Percentiles rank a stretch among this genome's conserved stretches.
phyloP scores from a whole-genome alignment of 495 filamentous ascomycete genomes.

The Paragyromitra xinjiangensis region DNA sequence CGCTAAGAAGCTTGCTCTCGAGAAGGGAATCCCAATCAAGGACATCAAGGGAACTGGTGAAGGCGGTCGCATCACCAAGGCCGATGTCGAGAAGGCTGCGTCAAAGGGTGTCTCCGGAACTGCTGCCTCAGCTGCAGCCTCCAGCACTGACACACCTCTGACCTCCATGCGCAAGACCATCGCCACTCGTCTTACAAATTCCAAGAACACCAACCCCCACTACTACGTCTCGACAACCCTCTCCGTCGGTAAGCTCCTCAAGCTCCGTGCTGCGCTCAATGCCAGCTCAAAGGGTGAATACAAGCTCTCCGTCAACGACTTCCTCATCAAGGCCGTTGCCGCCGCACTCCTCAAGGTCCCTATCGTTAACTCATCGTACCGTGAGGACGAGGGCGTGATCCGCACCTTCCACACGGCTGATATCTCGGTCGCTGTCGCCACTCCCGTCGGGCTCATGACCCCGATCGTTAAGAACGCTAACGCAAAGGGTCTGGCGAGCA shows the following conservation, averaged over 20 bases:
- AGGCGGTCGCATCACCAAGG: conserved; percentile 86
- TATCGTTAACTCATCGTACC: conserved; percentile 94
- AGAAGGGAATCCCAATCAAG: conserved; percentile 82
- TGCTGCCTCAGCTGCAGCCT: conserved; percentile 66
- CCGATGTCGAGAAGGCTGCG: conserved; percentile 88
- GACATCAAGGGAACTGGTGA: conserved; percentile 87
- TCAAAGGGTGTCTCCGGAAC: conserved; percentile 60
- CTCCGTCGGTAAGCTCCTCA: conserved; percentile 91
- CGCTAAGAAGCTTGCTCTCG: conserved; percentile 81
- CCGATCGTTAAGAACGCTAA: conserved; percentile 92
- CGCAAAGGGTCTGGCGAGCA: conserved; percentile 80
- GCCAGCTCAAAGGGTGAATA: conserved; percentile 85
- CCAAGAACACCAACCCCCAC: conserved; percentile 90
- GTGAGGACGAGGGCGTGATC: conserved; percentile 80
- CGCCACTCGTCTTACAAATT: conserved; percentile 87
- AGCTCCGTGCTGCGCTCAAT: conserved; percentile 95
- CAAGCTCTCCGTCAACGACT: conserved; percentile 99
- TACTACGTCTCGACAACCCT: conserved; percentile 92
- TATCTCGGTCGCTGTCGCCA: conserved; percentile 93
- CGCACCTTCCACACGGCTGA: conserved; percentile 92
- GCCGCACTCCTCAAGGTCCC: conserved; percentile 91
- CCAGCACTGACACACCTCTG: conserved; percentile 84
- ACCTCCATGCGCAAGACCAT: conserved; percentile 98
- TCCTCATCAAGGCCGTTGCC: conserved; percentile 95
- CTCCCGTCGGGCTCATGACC: conserved; percentile 93